Conservation (phyloP, 257 asterid genomes). For the Solanum chmielewskii region DNA sequence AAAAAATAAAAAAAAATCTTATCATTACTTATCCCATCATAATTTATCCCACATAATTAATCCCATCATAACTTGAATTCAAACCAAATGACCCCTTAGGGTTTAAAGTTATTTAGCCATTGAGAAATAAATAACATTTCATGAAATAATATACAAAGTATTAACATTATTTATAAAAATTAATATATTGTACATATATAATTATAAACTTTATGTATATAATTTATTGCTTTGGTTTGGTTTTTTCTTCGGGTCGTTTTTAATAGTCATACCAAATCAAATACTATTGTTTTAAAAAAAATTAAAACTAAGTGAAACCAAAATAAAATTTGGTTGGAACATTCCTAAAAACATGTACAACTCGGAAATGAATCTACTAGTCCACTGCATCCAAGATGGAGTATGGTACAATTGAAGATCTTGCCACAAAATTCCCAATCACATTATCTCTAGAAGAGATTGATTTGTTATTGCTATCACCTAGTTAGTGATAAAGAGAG, state of each 20-base stretch:
- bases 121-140: neutral
- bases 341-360: neutral
- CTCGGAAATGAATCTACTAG: neutral
- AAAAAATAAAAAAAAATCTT: too few species aligned
- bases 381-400: neutral
- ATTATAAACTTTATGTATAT: neutral
- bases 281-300: neutral
- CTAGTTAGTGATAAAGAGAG: too few species aligned
- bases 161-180: neutral
- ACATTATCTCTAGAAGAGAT: neutral
- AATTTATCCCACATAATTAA: too few species aligned
- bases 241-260: neutral
- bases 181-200: neutral
- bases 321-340: neutral
- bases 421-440: neutral
- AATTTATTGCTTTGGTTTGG: neutral
- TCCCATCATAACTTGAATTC: too few species aligned
- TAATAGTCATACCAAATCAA: neutral
- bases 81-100: neutral
- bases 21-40: too few species aligned
- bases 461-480: neutral
- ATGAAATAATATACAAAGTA: neutral
- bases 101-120: neutral
- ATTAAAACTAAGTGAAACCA: neutral
- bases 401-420: neutral